These are phyloP conservation scores for Talaromyces thailandensis DNA, from an alignment of 495 filamentous ascomycete species.

Conservation along the genomic window DNA sequence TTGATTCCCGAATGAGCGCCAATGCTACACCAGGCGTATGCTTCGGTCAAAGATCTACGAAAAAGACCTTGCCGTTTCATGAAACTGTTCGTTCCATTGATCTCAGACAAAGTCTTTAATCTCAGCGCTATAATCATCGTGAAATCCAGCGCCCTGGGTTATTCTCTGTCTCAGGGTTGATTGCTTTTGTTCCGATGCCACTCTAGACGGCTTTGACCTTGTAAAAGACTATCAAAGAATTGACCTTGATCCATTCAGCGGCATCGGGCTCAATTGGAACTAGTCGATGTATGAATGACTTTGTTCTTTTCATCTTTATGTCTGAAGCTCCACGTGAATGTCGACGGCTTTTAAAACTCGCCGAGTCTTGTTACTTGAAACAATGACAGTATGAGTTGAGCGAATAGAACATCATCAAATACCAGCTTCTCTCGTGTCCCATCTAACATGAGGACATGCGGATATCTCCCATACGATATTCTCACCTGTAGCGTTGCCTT, in stretches of 20 bases:
- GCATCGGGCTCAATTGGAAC: background rate
- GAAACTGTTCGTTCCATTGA: background rate
- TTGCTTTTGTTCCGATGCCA: background rate
- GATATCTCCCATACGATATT: too few relatives aligned
- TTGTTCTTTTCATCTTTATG: background rate
- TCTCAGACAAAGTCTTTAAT: background rate
- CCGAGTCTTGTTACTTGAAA: background rate
- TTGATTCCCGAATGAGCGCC: background rate
- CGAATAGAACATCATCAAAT: too few relatives aligned
- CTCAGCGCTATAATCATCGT: too few relatives aligned
- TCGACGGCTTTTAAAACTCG: background rate
- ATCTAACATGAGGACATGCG: too few relatives aligned
- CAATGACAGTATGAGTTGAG: background rate
- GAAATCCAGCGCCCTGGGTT: background rate
- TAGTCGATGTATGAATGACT: background rate
- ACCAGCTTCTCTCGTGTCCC: too few relatives aligned
- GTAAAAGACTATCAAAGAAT: background rate
- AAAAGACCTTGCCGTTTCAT: background rate
- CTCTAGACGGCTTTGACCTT: background rate
- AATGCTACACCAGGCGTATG: background rate
- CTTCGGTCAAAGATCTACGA: background rate
- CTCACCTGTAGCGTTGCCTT: too few relatives aligned
- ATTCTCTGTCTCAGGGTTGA: background rate
- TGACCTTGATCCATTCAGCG: background rate
- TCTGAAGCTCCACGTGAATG: background rate